Evolutionary conservation across 768 basidiomycete genomes (phyloP), one percentile per base, ranked within the genome.

Genomic region (Termitomyces sp.): DNA sequence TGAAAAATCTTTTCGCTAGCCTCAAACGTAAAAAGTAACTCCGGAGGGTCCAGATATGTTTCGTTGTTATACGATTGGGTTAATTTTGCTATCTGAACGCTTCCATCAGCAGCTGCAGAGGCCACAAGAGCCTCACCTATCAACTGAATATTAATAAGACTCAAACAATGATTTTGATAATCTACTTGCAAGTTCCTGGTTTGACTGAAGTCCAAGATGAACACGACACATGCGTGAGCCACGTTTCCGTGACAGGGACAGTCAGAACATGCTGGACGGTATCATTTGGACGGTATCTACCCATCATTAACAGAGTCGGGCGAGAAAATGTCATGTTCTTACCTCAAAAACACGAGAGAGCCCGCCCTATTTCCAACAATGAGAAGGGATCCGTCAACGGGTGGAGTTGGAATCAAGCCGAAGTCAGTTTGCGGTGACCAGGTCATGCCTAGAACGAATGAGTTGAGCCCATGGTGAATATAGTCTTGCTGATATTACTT

Each of bases 311-410:
- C 12, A 28, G 43, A 33, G 43, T 24, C 4, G 28, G 42, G 33
- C 18, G 26, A 44, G n/a, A 55, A 36, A 3, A 57, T 22, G 20
- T 30, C 20, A 9, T n/a, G 8, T 33, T 60, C 60, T 20, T 40
- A 86, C 87, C 85, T 80, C 32, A 88, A 65, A 22, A 92, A 80
- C 7, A 76, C 66, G 20, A 92, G 66, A 42, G 75, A 75, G 18
- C 91, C 91, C 0, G 82, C 86, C 24, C 89, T 77, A 62, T 73
- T 88, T 3, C 89, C 91, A 4, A 82, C 69, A n/a, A 87, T 77
- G 4, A 93, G 78, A 0, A 91, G 68, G 3, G 90, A 92, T 2
- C 77, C 80, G 58, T 90, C 82, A 4, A 80, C 50, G 24, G 67
- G 51, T 0, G 82, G 80, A 9, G 73, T 66, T 3, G 88, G 86